These are phyloP conservation scores for Nemania bipapillata DNA, from an alignment of 2,329 filamentous ascomycete genomes.

Conservation along the genomic window DNA sequence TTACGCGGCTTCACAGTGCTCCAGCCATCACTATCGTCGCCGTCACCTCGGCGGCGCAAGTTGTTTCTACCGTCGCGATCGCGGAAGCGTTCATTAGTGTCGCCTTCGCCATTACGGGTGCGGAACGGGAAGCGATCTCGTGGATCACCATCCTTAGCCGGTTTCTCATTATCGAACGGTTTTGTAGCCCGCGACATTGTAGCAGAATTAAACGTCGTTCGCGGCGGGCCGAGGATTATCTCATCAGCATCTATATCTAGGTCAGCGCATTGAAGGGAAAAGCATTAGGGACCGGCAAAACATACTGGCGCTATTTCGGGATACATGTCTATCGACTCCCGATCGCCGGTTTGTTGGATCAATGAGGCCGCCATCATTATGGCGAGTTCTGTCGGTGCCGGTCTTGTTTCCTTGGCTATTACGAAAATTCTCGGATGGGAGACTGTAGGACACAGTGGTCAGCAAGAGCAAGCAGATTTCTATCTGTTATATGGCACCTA, in stretches of 20 bases:
- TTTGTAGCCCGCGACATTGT: constrained; percentile 65
- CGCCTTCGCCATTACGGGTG: constrained; percentile 61
- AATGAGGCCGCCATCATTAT: constrained; percentile 58
- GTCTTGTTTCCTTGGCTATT: constrained; percentile 57
- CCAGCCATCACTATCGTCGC: constrained; percentile 77
- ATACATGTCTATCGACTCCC: constrained; percentile 63
- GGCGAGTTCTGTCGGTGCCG: constrained; percentile 58
- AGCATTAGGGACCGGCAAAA: constrained; percentile 32
- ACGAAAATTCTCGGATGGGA: constrained; percentile 59
- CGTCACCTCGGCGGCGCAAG: constrained; percentile 65
- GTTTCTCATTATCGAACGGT: constrained; percentile 65
- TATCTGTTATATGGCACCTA: constrained; percentile 58
- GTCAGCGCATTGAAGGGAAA: constrained; percentile 45
- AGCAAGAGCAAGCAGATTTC: constrained; percentile 20
- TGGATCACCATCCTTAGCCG: constrained; percentile 61
- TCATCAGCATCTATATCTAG: constrained; percentile 73
- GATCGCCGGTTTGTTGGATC: constrained; percentile 65
- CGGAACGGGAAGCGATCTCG: constrained; percentile 72
- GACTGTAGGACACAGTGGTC: constrained; percentile 49
- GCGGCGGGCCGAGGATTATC: constrained; percentile 85
- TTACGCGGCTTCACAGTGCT: constrained; percentile 78
- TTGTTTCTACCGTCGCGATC: constrained; percentile 60
- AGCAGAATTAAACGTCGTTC: constrained; percentile 82
- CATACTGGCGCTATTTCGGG: constrained; percentile 68
- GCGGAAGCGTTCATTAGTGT: constrained; percentile 52